Conservation (phyloP, 768 basidiomycete genomes). For the Trametes coccinea region DNA sequence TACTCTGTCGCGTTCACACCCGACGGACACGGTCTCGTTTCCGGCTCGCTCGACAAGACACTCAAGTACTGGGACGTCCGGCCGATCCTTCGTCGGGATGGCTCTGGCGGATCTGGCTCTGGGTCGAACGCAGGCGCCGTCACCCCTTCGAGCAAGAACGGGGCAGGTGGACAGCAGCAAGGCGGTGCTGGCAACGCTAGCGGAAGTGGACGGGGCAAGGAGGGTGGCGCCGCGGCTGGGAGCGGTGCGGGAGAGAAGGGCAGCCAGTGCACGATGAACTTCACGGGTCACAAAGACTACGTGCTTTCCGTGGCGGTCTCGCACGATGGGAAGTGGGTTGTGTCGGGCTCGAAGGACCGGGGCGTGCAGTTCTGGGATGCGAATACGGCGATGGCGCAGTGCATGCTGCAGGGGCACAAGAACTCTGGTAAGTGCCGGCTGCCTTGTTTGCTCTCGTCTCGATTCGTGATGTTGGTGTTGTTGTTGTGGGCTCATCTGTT, state of each 20-base stretch:
- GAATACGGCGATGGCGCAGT: slow-evolving; percentile 75
- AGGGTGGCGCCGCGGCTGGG: slow-evolving; percentile 13
- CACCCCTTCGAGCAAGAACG: slow-evolving; percentile 34
- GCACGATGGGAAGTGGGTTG: slow-evolving; percentile 92
- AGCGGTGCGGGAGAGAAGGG: slow-evolving; percentile 40
- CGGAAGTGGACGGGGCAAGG: slow-evolving; percentile 41
- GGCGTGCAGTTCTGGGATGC: slow-evolving; percentile 95
- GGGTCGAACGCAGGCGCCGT: slow-evolving; percentile 12
- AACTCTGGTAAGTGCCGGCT: slow-evolving; percentile 54
- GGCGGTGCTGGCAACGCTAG: slow-evolving; percentile 23
- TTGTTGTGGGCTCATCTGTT: too few relatives aligned
- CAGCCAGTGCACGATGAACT: slow-evolving; percentile 73
- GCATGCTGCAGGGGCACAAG: slow-evolving; percentile 85
- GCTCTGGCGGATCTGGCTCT: slow-evolving; percentile 17
- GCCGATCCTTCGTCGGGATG: slow-evolving; percentile 31
- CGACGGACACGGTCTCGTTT: slow-evolving; percentile 85
- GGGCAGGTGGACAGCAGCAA: not conserved
- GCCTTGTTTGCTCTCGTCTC: too few relatives aligned
- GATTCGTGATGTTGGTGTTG: too few relatives aligned
- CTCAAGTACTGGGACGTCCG: slow-evolving; percentile 63
- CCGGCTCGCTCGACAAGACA: slow-evolving; percentile 76
- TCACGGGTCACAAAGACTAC: slow-evolving; percentile 89
- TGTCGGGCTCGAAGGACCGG: slow-evolving; percentile 94
- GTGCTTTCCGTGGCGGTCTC: slow-evolving; percentile 79
- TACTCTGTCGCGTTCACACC: slow-evolving; percentile 86